Evolutionary conservation across 176 grass and related monocot genomes (phyloP).

Genomic region (Eragrostis curvula): DNA sequence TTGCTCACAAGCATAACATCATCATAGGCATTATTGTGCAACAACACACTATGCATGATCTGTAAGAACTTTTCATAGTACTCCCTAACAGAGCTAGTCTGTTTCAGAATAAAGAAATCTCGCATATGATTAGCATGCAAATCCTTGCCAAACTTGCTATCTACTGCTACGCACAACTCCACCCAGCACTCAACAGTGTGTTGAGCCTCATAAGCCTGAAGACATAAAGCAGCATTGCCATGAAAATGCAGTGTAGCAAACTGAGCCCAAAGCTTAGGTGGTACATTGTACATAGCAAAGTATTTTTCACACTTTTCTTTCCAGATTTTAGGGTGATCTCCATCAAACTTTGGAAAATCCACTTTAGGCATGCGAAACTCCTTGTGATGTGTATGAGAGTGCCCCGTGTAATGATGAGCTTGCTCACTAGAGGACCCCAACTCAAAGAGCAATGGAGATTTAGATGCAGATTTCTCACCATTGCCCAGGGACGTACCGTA

Average conservation of each 20-base stretch:
- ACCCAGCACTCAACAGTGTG: background rate
- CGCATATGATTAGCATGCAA: background rate
- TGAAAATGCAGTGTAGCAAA: background rate
- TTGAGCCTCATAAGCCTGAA: background rate
- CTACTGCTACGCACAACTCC: background rate
- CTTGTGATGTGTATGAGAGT: too few species aligned
- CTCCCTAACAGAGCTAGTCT: background rate
- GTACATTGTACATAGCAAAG: background rate
- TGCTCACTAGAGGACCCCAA: too few species aligned
- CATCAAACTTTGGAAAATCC: background rate
- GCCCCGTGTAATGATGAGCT: too few species aligned
- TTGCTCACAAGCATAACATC: background rate
- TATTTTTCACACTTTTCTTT: background rate
- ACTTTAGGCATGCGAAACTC: background rate
- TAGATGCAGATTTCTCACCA: too few species aligned
- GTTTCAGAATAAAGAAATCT: background rate
- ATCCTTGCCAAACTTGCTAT: background rate
- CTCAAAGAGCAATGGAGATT: too few species aligned
- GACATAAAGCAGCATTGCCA: background rate
- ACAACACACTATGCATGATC: background rate
- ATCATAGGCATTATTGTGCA: background rate
- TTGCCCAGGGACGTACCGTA: too few species aligned
- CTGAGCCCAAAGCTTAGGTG: background rate
- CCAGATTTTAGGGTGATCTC: background rate
- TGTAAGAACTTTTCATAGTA: too few species aligned